Base-by-base conservation (phyloP, 2,329 filamentous ascomycete genomes). In the Colletotrichum destructivum region DNA sequence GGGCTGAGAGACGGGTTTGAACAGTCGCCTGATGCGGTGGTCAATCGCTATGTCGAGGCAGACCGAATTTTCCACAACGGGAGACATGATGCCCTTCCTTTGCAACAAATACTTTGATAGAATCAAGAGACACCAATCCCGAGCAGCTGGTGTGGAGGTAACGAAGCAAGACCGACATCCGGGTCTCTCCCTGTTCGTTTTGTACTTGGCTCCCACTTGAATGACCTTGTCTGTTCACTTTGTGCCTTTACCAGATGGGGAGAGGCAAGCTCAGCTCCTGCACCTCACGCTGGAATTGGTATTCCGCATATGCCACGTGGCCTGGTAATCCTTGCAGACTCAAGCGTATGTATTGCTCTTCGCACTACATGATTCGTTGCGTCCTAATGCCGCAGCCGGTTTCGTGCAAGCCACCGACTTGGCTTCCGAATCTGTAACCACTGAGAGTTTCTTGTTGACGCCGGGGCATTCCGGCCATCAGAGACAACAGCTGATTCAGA, bases 41-140 rank as follows among this genome's bases (percentile, higher is more conserved):
- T 56, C 54, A n/a, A 56, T 35, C 8, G 54, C 54, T 40, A 56
- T 12, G 54, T 56, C 54, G 12, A 56, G 35, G 15, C 54, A 56
- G n/a, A 42, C 16, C 12, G 9, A 1, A 11, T 12, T 56, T 11
- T 40, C n/a, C 13, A 9, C 21, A 6, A 31, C 31, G 31, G 31
- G 31, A 31, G 31, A 23, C 40, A 18, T 11, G 54, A 56, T 23
- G n/a, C 35, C 54, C 40, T 56, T 1, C 3, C 12, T 40, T 42
- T 7, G 35, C n/a, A 23, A 12, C 15, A 0, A 9, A 7, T 2
- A 23, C 23, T 11, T 56, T 23, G 35, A 42, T 23, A 16, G 4
- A 15, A 8, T 12, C 21, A 40, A 16, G 35, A 11, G 6, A 5
- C 5, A 16, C 6, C 46, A 49, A 4, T 2, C 35, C 9, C 54